Conservation (phyloP, 257 asterid genomes). For the Fraxinus excelsior region DNA sequence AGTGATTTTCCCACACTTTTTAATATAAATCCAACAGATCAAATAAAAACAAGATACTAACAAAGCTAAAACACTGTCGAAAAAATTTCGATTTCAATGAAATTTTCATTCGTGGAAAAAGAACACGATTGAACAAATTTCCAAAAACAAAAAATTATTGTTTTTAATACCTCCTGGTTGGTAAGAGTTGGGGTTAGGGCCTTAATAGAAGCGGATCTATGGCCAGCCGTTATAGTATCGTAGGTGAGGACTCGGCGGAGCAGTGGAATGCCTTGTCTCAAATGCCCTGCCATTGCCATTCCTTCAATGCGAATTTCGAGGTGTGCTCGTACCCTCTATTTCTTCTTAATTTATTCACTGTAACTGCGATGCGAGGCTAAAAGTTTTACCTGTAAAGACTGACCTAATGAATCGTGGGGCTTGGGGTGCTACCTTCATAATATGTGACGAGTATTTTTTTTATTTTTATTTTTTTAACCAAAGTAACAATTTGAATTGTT, state of each 20-base stretch:
- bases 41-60: background rate
- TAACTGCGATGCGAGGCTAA: too few relatives aligned
- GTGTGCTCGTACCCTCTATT: background rate
- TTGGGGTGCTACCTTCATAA: too few relatives aligned
- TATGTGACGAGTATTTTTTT: too few relatives aligned
- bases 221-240: slow-evolving; percentile 38
- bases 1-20: background rate
- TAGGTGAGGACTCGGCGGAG: slow-evolving; percentile 51
- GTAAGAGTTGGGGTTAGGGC: slow-evolving; percentile 39
- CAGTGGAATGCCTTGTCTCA: slow-evolving; percentile 60
- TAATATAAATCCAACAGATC: background rate
- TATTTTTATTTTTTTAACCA: too few relatives aligned
- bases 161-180: slow-evolving; percentile 44
- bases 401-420: too few relatives aligned
- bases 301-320: background rate
- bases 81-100: too few relatives aligned
- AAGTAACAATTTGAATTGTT: too few relatives aligned
- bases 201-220: slow-evolving; percentile 50
- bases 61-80: background rate
- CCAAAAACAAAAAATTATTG: background rate
- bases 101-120: background rate
- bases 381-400: too few relatives aligned
- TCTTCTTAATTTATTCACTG: background rate
- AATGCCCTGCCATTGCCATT: slow-evolving; percentile 64
- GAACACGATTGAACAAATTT: background rate